Conservation (phyloP, 1,139 yeast species). For the Yamadazyma siamensis region DNA sequence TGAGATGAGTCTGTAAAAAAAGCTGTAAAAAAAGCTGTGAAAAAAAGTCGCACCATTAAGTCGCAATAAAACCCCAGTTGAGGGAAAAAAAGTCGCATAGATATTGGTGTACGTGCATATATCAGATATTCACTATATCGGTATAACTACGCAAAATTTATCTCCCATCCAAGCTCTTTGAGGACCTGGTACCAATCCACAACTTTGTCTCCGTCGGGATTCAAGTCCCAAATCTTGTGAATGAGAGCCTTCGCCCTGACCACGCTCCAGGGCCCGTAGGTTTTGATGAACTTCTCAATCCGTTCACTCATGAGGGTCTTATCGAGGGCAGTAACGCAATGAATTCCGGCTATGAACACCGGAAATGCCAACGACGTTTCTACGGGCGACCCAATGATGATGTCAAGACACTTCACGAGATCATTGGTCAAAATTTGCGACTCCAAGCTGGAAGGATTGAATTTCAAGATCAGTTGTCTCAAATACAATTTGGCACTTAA, state of each 20-base stretch:
- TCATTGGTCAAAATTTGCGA: constrained; percentile 59
- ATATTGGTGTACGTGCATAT: too few species aligned
- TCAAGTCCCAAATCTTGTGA: constrained; percentile 48
- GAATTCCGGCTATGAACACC: constrained; percentile 71
- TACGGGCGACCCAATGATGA: constrained; percentile 61
- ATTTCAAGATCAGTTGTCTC: constrained; percentile 57
- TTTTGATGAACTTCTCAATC: constrained; percentile 52
- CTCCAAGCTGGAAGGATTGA: constrained; percentile 63
- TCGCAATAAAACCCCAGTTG: too few species aligned
- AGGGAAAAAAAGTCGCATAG: too few species aligned
- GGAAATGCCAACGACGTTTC: constrained; percentile 77
- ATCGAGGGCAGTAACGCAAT: constrained; percentile 50
- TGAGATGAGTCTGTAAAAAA: constrained; percentile 7
- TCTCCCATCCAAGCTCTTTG: constrained; percentile 69
- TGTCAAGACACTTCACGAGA: constrained; percentile 55
- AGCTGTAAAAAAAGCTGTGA: too few species aligned
- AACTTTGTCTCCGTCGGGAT: constrained; percentile 34
- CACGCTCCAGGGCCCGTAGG: constrained; percentile 69
- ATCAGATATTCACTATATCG: too few species aligned
- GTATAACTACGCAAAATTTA: constrained; percentile 69
- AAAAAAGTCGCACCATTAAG: too few species aligned
- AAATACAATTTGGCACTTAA: constrained; percentile 66
- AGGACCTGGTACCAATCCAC: constrained; percentile 69
- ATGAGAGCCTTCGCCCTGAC: constrained; percentile 56
- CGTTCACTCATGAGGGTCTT: constrained; percentile 50